Evolutionary conservation across 805 yeast genomes (phyloP), one percentile per base, ranked within the genome.

Genomic region (Wickerhamiella sorbophila): DNA sequence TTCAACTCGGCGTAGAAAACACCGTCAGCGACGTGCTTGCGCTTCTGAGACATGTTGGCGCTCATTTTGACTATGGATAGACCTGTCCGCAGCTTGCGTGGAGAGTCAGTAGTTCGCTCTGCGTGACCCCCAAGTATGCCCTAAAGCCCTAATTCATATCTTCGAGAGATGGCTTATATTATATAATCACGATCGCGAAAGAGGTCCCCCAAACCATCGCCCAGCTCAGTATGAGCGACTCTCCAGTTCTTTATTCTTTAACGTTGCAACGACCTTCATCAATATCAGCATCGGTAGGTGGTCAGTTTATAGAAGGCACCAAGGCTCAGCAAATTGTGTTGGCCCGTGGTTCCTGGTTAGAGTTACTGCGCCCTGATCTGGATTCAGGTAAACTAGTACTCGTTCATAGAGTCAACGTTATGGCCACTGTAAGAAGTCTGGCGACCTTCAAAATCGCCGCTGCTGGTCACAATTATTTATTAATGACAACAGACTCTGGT

Each of bases 21-120:
- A 84, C 98, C 98, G 79, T 91, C 98, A 72, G 95, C 95, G 68
- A 91, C 97, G 67, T 87, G 82, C 87, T 87, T 87, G 84, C 96
- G 87, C 77, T 85, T 88, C 76, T 85, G 84, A 65, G 97, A 88
- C 70, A 87, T 81, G 64, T 72, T 66, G 48, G 41, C 41, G 43
- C 16, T 43, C 45, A 24, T 24, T 12, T 24, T 24, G 6, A 24
- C 45, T 43, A 41, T 44, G 47, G 26, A 41, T 35, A 40, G 49
- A 44, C 51, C 45, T 52, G 29, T 40, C n/a, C n/a, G n/a, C n/a
- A n/a, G n/a, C n/a, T n/a, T n/a, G n/a, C n/a, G n/a, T n/a, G n/a
- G n/a, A n/a, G n/a, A n/a, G n/a, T n/a, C n/a, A n/a, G n/a, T n/a
- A n/a, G n/a, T n/a, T n/a, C n/a, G n/a, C n/a, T n/a, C n/a, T n/a